Base-by-base conservation (phyloP, 1,284 basidiomycete species). In the Irpex sp. region DNA sequence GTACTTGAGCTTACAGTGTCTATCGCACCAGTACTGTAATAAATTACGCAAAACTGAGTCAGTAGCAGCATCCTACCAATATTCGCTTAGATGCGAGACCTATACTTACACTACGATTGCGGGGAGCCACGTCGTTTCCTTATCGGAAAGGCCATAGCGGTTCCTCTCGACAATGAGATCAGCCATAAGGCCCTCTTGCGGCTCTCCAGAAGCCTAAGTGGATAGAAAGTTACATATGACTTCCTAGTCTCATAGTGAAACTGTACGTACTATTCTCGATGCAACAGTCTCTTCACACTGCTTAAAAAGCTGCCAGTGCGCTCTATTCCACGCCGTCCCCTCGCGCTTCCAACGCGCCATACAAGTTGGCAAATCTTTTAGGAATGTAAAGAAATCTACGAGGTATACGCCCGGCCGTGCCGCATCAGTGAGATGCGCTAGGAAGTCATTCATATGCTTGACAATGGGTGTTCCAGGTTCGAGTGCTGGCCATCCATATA, bases 271-370 rank as follows among this genome's bases (percentile, higher is more conserved):
- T 1, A 64, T 43, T 3, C 10, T 43, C 6, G 27, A 15, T 15
- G 13, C 24, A 7, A 64, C 62, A 64, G 15, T 15, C 1, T 32
- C 13, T 15, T 32, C 38, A 15, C 62, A 64, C n/a, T 42, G 56
- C 27, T 63, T 58, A n/a, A 69, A 67, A 49, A 72, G 65, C 38
- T 69, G 42, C 22, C 70, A 67, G 60, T 71, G 66, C 5, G 6
- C 18, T 42, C 64, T 45, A 44, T 67, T 49, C 66, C 66, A 71
- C 45, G 43, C 67, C n/a, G 60, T 44, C 22, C 66, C 70, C 22
- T 71, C 67, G 44, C 70, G 49, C 67, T 71, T 71, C 70, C 70
- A 71, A 38, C 62, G 62, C 6, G 70, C 44, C 11, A 71, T 65
- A 67, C 67, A 68, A n/a, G 43, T 58, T 6, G 70, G 70, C 10